Evolutionary conservation across 139 green algal species (phyloP).

Genomic region (Protoeuglena noctilucae): DNA sequence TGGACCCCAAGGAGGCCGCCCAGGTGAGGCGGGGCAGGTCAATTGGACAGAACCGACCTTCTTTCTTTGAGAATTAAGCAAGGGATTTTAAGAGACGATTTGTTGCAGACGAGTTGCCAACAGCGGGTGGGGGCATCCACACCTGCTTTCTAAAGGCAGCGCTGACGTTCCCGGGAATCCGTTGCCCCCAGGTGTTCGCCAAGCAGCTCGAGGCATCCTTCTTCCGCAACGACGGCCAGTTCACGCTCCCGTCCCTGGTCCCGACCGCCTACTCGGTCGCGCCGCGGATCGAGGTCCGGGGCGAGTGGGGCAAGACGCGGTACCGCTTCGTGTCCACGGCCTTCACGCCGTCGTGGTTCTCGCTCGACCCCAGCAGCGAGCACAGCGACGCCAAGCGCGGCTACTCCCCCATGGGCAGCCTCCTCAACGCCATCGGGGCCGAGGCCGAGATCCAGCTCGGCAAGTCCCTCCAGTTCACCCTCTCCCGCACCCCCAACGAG

Average conservation of each 20-base stretch:
- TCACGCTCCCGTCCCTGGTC: conserved; percentile 72
- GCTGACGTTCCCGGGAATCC: too few species aligned
- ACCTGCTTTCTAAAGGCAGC: too few species aligned
- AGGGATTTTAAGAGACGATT: too few species aligned
- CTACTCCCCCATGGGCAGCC: conserved; percentile 2
- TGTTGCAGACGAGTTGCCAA: too few species aligned
- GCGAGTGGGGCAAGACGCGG: conserved; percentile 59
- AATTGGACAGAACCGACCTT: too few species aligned
- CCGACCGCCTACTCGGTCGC: conserved; percentile 72
- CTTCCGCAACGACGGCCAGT: conserved; percentile 79
- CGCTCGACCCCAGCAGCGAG: conserved; percentile 15
- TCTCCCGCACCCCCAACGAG: conserved; percentile 2
- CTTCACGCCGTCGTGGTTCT: conserved; percentile 54
- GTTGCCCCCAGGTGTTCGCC: conserved; percentile 85
- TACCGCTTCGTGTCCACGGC: conserved; percentile 64
- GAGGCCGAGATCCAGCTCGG: conserved; percentile 84
- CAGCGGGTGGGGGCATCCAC: too few species aligned
- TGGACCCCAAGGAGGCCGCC: not conserved
- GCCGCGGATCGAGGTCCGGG: conserved; percentile 86
- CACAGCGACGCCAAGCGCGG: conserved; percentile 1
- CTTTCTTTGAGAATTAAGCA: too few species aligned
- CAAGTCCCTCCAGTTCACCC: conserved; percentile 19
- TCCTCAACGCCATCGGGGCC: conserved; percentile 49
- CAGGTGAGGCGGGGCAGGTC: too few species aligned
- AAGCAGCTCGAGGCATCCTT: conserved; percentile 66